Conservation (phyloP, 2,329 filamentous ascomycete genomes). For the Penicillium sp. region DNA sequence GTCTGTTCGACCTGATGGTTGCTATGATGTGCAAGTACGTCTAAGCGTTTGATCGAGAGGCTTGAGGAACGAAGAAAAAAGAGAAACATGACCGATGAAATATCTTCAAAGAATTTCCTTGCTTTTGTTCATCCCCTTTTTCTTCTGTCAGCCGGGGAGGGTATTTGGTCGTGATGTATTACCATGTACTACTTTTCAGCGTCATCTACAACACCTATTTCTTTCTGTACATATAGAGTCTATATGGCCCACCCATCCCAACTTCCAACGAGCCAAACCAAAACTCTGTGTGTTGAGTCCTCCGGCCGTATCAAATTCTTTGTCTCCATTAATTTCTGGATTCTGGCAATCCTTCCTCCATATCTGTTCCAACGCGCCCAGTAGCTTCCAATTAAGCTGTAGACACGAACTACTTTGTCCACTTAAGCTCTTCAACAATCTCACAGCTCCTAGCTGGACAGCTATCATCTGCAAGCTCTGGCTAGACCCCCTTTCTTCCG, state of each 20-base stretch:
- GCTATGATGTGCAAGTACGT: constrained; percentile 92
- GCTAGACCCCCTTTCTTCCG: constrained; percentile 1
- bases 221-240: constrained; percentile 33
- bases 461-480: not conserved
- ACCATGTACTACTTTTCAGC: constrained; percentile 33
- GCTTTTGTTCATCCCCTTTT: constrained; percentile 2
- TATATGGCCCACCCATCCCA: constrained; percentile 30
- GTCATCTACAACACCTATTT: constrained; percentile 32
- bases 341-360: constrained; percentile 1
- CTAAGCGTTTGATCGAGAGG: constrained; percentile 29
- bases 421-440: not conserved
- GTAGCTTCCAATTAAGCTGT: not conserved
- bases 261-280: constrained; percentile 29
- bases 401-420: not conserved
- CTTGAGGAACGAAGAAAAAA: constrained; percentile 12
- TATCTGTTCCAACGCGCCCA: not conserved
- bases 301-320: constrained; percentile 19
- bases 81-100: constrained; percentile 8
- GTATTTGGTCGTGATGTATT: constrained; percentile 34
- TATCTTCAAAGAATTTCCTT: constrained; percentile 6
- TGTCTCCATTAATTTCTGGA: constrained; percentile 1
- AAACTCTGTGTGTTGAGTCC: constrained; percentile 32
- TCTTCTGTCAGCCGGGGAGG: constrained; percentile 26
- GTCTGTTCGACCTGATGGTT: constrained; percentile 86
- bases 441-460: not conserved